Base-by-base conservation (phyloP, 176 grass and related monocot genomes). In the Hordeum vulgare region DNA sequence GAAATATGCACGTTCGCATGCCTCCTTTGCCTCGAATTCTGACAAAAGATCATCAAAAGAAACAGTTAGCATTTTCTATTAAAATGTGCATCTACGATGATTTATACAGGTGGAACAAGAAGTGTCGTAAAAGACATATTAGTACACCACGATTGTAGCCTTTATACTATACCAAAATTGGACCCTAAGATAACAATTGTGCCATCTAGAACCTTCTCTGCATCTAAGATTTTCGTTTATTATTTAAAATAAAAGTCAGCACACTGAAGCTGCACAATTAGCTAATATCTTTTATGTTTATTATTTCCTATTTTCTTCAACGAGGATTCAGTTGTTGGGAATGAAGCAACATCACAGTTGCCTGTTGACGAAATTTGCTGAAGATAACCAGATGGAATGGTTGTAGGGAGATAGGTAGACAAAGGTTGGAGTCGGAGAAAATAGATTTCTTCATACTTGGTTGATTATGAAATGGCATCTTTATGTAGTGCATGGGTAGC, bases 1-100 rank as follows among this genome's bases (percentile, higher is more conserved):
- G 85, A 92, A 95, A 84, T 86, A 98, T 80, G 96, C 96, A 75
- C 87, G 84, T 71, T 95, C 96, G 72, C 91, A 98, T 80, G 90
- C 93, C 78, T 94, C 91, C 66, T 95, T 87, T 61, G 78, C 70
- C 77, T 98, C 93, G 3, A 92, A 98, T 80, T 98, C 96, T 98
- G 76, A 81, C 14, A 89, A 72, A 87, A 77, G 39, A 64, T 28
- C 34, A 78, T 80, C 49, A 74, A 42, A 17, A 82, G 27, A 85
- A n/a, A 65, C 21, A 27, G 15, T 88, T 68, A 88, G 75, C 35
- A 84, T 68, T 37, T 51, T 37, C 42, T 74, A 51, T 74, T 51
- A 51, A 8, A 74, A 74, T 2, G 20, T 51, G 4, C 44, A 53
- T 26, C 71, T 53, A 8, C 6, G 4, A 53, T 82, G 44, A 64